phyloP scores from a whole-genome alignment of 1,284 basidiomycete species.

The Cutaneotrichosporon curvatum region DNA sequence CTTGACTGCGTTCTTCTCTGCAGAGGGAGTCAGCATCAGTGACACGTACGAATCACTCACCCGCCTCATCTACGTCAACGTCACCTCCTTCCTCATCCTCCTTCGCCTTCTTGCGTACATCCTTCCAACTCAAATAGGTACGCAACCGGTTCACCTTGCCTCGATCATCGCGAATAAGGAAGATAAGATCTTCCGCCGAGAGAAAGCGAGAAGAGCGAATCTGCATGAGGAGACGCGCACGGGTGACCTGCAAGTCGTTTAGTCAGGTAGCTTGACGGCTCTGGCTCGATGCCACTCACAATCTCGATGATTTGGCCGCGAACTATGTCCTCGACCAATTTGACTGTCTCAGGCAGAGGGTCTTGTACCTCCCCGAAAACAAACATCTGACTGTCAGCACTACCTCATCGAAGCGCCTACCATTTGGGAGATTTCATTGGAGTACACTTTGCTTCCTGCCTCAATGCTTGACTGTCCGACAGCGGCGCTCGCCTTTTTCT shows the following conservation, averaged over 20 bases:
- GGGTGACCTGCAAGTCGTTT: conserved; percentile 60
- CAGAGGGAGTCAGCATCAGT: neutral
- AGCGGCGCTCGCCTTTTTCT: conserved; percentile 19
- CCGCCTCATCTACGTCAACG: conserved; percentile 56
- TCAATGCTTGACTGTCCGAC: conserved; percentile 6
- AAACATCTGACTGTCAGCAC: conserved; percentile 62
- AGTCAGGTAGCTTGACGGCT: neutral
- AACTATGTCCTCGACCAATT: conserved; percentile 93
- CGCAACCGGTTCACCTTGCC: conserved; percentile 88
- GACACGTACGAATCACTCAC: conserved; percentile 8
- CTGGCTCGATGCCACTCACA: conserved; percentile 49
- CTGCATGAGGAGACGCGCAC: conserved; percentile 75
- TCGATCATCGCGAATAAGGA: conserved; percentile 88
- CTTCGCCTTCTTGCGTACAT: conserved; percentile 91
- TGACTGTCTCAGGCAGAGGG: conserved; percentile 76
- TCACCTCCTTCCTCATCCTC: conserved; percentile 60
- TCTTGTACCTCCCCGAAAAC: conserved; percentile 94
- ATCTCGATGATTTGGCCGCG: conserved; percentile 87
- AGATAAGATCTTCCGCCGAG: conserved; percentile 90
- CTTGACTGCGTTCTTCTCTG: conserved; percentile 73
- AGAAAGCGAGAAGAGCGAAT: conserved; percentile 77
- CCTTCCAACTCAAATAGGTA: conserved; percentile 97
- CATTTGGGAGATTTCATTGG: conserved; percentile 78
- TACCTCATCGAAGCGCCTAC: conserved; percentile 33
- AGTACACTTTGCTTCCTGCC: conserved; percentile 49